A percentile compares a stretch with the other conserved stretches of the same genome.
Conservation (phyloP, 345 rosid species). For the Lumnitzera racemosa region DNA sequence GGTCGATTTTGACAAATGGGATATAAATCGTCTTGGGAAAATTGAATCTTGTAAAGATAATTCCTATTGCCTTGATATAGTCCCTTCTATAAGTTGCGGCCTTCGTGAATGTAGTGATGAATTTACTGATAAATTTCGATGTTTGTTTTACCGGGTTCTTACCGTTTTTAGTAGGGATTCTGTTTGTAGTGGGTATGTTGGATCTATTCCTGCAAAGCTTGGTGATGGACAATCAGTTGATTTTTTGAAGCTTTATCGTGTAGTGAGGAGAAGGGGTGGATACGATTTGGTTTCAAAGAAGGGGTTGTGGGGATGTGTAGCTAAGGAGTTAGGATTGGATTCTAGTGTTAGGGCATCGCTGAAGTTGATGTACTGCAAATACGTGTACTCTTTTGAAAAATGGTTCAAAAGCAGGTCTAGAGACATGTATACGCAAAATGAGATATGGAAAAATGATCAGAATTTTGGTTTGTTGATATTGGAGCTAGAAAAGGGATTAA, state of each 20-base stretch:
- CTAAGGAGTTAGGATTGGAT: slow-evolving; percentile 42
- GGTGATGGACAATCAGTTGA: slow-evolving; percentile 41
- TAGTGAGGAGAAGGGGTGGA: slow-evolving; percentile 52
- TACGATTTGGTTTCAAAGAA: slow-evolving; percentile 35
- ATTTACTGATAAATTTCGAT: slow-evolving; percentile 20
- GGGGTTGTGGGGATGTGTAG: slow-evolving; percentile 47
- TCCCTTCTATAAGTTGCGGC: too few species aligned
- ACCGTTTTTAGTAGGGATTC: slow-evolving; percentile 31
- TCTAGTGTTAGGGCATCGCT: slow-evolving; percentile 24
- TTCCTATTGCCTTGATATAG: background rate
- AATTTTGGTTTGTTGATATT: slow-evolving; percentile 17
- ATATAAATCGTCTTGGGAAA: slow-evolving; percentile 18
- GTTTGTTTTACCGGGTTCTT: slow-evolving; percentile 46
- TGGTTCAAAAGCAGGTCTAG: slow-evolving; percentile 24
- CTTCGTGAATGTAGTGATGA: slow-evolving; percentile 6
- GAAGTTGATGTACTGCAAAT: slow-evolving; percentile 41
- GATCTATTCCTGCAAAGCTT: slow-evolving; percentile 40
- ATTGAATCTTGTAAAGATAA: too few species aligned
- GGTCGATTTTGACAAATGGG: slow-evolving; percentile 32
- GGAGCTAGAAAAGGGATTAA: slow-evolving; percentile 37
- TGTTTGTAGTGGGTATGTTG: slow-evolving; percentile 24
- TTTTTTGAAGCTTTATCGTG: slow-evolving; percentile 53
- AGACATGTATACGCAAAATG: slow-evolving; percentile 6
- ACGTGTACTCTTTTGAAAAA: slow-evolving; percentile 44
- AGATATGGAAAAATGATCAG: slow-evolving; percentile 7